Base-by-base conservation (phyloP, 129 eudicot genomes). In the Flaveria ramosissima region DNA sequence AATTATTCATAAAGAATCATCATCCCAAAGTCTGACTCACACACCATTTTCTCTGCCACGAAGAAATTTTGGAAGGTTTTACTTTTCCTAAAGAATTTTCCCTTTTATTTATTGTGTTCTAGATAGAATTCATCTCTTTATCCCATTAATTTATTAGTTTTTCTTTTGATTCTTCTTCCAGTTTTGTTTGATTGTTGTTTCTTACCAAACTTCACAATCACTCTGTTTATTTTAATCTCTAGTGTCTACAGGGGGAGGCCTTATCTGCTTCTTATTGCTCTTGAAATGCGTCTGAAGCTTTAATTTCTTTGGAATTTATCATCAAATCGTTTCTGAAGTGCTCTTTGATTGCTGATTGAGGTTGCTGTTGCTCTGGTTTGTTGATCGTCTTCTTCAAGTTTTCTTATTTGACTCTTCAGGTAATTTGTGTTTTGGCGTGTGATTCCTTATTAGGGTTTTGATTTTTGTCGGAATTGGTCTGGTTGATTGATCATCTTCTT, bases 141-240 rank as follows among this genome's bases (percentile, higher is more conserved):
- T 23, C 27, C 8, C 2, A 57, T 57, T 57, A 57, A 23, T 57
- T 57, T 57, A 57, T 57, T 9, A 11, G 0, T 9, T 59, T 59
- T 59, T 59, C 0, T 3, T 59, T 59, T 59, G 21, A 59, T 59
- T 59, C 14, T 19, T 8, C 62, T 55, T 55, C 3, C 0, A 6
- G 17, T 11, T 24, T 51, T 39, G 48, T 70, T 46, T 78, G 72
- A 39, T 78, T 4, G 51, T 69, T 70, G 71, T 48, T 70, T 70
- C 71, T 70, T 60, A 56, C 64, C 77, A 46, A 70, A 77, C 75
- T 77, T 77, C 10, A 69, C 71, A 57, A 70, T 70, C 42, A 61
- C 70, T 70, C 12, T 19, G 36, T 14, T 4, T 19, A 32, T 76
- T 65, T 51, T 66, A 59, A 9, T 59, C 32, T 23, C 7, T 9